These are phyloP conservation scores for Geotrichum citri-aurantii DNA, from an alignment of 1,139 yeast genomes.

Conservation along the genomic window DNA sequence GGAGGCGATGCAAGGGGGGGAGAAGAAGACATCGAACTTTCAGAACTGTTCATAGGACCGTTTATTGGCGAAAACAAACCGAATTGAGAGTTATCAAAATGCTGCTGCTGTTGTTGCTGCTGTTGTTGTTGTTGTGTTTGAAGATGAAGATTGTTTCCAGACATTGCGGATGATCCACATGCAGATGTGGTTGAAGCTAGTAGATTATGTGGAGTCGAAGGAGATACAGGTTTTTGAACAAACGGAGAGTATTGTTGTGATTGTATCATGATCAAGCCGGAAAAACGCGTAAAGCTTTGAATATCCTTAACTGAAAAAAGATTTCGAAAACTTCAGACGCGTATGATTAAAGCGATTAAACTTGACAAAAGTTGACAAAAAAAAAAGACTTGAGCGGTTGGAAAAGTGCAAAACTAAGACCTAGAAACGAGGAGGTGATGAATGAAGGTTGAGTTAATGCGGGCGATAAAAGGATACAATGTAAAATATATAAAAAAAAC, in stretches of 20 bases:
- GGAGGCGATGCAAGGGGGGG: slow-evolving; percentile 12
- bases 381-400: background rate
- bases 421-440: background rate
- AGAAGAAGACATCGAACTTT: slow-evolving; percentile 4
- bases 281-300: background rate
- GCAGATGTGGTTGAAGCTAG: background rate
- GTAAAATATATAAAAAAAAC: background rate
- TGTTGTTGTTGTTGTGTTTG: slow-evolving; percentile 4
- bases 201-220: slow-evolving; percentile 4
- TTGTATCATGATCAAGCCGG: slow-evolving; percentile 8
- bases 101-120: background rate
- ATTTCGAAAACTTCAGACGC: background rate
- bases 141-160: background rate
- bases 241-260: slow-evolving; percentile 15
- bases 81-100: slow-evolving; percentile 7
- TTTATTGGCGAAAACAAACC: slow-evolving; percentile 13
- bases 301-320: background rate
- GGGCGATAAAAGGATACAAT: background rate
- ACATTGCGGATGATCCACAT: background rate
- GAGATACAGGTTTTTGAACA: slow-evolving; percentile 13
- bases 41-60: slow-evolving; percentile 3
- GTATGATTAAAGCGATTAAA: background rate
- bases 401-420: background rate
- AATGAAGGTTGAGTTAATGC: background rate
- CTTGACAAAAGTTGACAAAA: background rate